Evolutionary conservation across 805 yeast species (phyloP).

Genomic region (Candida nitratophila): DNA sequence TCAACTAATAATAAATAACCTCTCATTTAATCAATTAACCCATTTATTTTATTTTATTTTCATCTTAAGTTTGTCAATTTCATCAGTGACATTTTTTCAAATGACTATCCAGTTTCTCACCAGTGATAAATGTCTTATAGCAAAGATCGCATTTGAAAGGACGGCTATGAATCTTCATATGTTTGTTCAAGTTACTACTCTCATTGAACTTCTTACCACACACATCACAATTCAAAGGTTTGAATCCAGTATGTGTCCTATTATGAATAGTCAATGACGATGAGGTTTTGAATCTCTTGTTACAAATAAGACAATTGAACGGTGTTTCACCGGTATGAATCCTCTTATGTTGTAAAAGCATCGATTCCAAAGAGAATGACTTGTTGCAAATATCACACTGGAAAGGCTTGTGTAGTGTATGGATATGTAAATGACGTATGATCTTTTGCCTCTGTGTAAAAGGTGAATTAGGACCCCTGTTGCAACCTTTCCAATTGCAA

Average conservation of each 20-base stretch:
- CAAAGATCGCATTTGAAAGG: conserved; percentile 45
- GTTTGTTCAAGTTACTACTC: conserved; percentile 82
- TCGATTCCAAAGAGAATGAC: conserved; percentile 67
- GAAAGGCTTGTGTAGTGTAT: conserved; percentile 79
- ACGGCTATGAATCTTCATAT: conserved; percentile 69
- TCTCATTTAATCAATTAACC: too few relatives aligned
- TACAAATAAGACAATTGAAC: conserved; percentile 64
- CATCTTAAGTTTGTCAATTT: too few relatives aligned
- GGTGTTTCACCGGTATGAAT: conserved; percentile 91
- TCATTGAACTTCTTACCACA: conserved; percentile 86
- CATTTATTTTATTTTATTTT: too few relatives aligned
- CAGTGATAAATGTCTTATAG: conserved; percentile 42
- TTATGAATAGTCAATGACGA: conserved; percentile 78
- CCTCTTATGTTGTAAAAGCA: conserved; percentile 74
- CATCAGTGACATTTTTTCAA: conserved; percentile 11
- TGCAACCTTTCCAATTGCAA: conserved; percentile 77
- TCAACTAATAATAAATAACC: too few relatives aligned
- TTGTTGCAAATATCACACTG: conserved; percentile 65
- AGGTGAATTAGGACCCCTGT: conserved; percentile 38
- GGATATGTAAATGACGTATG: conserved; percentile 79
- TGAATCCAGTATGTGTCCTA: conserved; percentile 85
- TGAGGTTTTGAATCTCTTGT: conserved; percentile 73
- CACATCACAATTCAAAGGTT: conserved; percentile 72
- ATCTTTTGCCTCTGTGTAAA: conserved; percentile 84
- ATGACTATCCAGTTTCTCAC: conserved; percentile 36